Evolutionary conservation across 2,329 filamentous ascomycete species (phyloP), one percentile per base, ranked within the genome.

Genomic region (Talaromyces sp.): DNA sequence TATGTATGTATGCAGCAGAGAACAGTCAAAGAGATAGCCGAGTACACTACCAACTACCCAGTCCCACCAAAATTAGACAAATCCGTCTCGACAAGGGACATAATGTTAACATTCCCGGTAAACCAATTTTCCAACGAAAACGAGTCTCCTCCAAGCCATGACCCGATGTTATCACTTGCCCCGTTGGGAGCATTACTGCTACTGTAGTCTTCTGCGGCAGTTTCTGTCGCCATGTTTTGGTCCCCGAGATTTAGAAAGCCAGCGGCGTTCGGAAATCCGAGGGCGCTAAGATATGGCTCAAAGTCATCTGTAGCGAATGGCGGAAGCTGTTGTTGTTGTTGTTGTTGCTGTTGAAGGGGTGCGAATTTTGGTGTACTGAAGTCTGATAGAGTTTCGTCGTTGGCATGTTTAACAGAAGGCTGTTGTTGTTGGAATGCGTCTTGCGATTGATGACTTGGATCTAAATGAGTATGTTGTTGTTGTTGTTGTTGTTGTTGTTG

Each of bases 101-200:
- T 65, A 7, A 65, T 60, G 47, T 65, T 65, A 4, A 65, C 61
- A 60, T 65, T 65, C 1, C 63, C 63, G n/a, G 62, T 60, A 36
- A 65, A 65, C 63, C 63, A 65, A 31, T 65, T 63, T 56, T 60
- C 61, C 27, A 65, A 55, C 0, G 63, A 65, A 40, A 53, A 58
- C 12, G 63, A 57, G 34, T 59, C 63, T 14, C 60, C 54, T 6
- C 50, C 50, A n/a, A 53, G 23, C 50, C 50, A 53, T 4, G 50
- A 53, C 14, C 50, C 50, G 16, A 53, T 31, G 16, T 28, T 53
- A 16, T 53, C 50, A 9, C 12, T 53, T 14, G 28, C 50, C 30
- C 55, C 33, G 28, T 56, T 55, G 27, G 10, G 10, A 14, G 30
- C 28, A 23, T 18, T 36, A 7, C 12, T 31, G 28, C 27, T 36